Evolutionary conservation across 768 basidiomycete species (phyloP).

Genomic region (Amanita muscaria): DNA sequence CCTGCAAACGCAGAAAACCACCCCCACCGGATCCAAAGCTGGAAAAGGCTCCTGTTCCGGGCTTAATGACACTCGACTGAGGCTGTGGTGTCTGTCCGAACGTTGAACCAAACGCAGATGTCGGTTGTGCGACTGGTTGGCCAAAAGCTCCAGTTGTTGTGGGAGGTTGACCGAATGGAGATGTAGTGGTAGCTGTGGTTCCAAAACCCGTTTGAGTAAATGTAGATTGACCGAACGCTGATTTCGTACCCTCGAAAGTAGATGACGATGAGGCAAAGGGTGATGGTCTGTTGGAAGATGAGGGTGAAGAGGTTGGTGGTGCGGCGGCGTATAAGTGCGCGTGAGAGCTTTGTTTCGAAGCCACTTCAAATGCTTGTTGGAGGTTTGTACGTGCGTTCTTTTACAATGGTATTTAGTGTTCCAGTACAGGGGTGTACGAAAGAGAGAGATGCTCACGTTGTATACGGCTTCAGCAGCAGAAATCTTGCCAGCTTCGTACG

Average conservation of each 20-base stretch:
- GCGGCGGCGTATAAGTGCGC: constrained; percentile 9
- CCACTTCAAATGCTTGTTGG: constrained; percentile 42
- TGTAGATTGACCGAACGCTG: constrained; percentile 25
- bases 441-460: constrained; percentile 21
- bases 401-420: not conserved
- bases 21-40: no score
- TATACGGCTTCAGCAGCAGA: constrained; percentile 42
- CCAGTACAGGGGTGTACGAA: not conserved
- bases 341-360: constrained; percentile 32
- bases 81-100: constrained; percentile 19
- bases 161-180: constrained; percentile 27
- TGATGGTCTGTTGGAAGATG: constrained; percentile 22
- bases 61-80: constrained; percentile 34
- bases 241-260: constrained; percentile 16
- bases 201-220: constrained; percentile 31
- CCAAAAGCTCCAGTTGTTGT: constrained; percentile 25
- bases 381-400: constrained; percentile 44
- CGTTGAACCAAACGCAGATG: constrained; percentile 23
- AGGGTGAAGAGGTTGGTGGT: no score
- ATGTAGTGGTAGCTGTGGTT: constrained; percentile 15
- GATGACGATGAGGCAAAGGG: no score
- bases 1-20: constrained; percentile 49
- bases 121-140: constrained; percentile 23
- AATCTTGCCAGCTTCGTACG: constrained; percentile 52
- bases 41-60: constrained; percentile 44